These are phyloP conservation scores for Mycocentrospora acerina DNA, from an alignment of 2,329 filamentous ascomycete genomes.

Conservation along the genomic window DNA sequence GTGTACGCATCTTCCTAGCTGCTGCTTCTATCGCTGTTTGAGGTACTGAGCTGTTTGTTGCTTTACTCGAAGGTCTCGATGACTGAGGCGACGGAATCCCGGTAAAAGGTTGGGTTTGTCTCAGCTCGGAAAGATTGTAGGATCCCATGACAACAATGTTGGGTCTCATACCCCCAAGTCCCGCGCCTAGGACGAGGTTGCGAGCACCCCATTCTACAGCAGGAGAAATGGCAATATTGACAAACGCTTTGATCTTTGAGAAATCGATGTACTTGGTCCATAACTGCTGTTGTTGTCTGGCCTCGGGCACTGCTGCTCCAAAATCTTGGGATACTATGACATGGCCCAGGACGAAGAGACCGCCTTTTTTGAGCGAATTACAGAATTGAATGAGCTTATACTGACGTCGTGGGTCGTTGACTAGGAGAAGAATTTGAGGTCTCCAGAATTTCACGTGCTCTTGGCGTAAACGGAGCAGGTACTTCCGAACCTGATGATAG, in stretches of 20 bases:
- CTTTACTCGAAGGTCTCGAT: constrained; percentile 35
- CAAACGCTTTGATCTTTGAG: constrained; percentile 84
- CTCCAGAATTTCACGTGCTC: constrained; percentile 95
- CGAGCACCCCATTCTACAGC: constrained; percentile 81
- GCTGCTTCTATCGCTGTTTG: constrained; percentile 38
- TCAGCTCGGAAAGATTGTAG: constrained; percentile 76
- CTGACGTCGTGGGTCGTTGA: constrained; percentile 79
- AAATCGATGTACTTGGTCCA: constrained; percentile 89
- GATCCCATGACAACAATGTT: constrained; percentile 83
- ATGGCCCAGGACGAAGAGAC: constrained; percentile 80
- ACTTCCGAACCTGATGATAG: constrained; percentile 85
- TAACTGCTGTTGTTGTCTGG: constrained; percentile 74
- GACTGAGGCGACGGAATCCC: constrained; percentile 56
- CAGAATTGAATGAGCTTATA: constrained; percentile 87
- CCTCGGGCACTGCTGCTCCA: constrained; percentile 74
- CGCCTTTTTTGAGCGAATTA: constrained; percentile 87
- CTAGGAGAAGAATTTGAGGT: constrained; percentile 80
- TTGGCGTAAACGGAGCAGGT: constrained; percentile 76
- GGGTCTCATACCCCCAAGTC: constrained; percentile 82
- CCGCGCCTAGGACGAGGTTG: constrained; percentile 79
- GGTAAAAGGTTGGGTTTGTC: constrained; percentile 59
- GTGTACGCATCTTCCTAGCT: constrained; percentile 49
- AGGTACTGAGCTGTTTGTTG: constrained; percentile 25
- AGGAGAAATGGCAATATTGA: constrained; percentile 82
- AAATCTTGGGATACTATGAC: constrained; percentile 87